Base-by-base conservation (phyloP, 2,329 filamentous ascomycete species). In the Pseudogymnoascus sp. region DNA sequence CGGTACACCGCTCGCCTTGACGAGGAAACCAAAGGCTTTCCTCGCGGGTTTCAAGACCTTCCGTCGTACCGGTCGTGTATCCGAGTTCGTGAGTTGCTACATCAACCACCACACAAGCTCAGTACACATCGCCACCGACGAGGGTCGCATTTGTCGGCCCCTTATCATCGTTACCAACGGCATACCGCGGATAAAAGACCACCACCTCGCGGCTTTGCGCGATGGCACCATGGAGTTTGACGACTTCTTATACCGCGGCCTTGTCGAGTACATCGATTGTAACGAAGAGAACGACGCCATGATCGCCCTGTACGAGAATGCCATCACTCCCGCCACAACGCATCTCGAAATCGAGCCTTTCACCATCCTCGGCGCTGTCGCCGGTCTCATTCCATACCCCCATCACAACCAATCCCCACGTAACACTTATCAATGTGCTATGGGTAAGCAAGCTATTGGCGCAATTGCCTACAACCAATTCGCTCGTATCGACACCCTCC, bases 371-470 rank as follows among this genome's bases (percentile, higher is more conserved):
- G 94, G 94, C 27, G 94, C 94, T 55, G 94, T 99, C 27, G 94
- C 94, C 39, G 94, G 94, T 44, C 81, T 99, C 38, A 99, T 99
- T 73, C 94, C 94, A 4, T 99, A 97, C 72, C 94, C 94, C 7
- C 94, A 99, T 74, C 94, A 99, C 80, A 99, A 99, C 76, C 94
- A 99, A 75, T 99, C 95, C 13, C 94, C 94, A 8, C 84, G 94
- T 81, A 99, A 99, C 74, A 99, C 94, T 0, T 99, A 99, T 72
- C 93, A 97, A 81, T 97, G 93, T 78, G 94, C 94, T 77, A 99
- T 99, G 94, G 94, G 94, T 84, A 99, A 99, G 78, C 94, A 99
- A 89, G 94, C 94, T 39, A 97, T 99, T 73, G 94, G 94, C 35
- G 92, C 93, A 35, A 97, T 99, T 72, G 94, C 93, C 13, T 96